These are phyloP conservation scores for Dipteronia dyeriana DNA, from an alignment of 345 rosid genomes.

Conservation along the genomic window DNA sequence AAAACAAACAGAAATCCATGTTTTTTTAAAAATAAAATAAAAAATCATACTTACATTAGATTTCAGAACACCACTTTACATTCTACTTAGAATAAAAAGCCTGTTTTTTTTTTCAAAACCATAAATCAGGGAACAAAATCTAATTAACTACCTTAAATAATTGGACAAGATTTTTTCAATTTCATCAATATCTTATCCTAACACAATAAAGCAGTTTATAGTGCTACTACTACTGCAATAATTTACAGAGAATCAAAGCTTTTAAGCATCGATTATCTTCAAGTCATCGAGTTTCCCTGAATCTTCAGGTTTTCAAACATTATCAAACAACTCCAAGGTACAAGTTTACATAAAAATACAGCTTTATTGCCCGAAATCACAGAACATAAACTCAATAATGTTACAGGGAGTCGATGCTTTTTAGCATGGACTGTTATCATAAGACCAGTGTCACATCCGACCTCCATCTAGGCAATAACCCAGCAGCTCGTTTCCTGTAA, in stretches of 20 bases:
- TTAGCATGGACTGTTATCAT: not conserved
- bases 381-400: not conserved
- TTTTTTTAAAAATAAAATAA: too few species aligned
- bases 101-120: too few species aligned
- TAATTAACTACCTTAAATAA: too few species aligned
- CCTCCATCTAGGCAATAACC: not conserved
- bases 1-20: too few species aligned
- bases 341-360: not conserved
- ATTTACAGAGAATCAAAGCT: conserved; percentile 1
- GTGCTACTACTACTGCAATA: not conserved
- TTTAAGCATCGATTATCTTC: not conserved
- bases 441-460: not conserved
- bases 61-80: not conserved
- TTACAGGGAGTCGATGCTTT: conserved; percentile 1
- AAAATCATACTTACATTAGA: not conserved
- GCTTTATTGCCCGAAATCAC: not conserved
- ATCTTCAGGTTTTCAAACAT: not conserved
- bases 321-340: not conserved
- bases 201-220: not conserved
- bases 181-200: too few species aligned
- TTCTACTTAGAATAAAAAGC: too few species aligned
- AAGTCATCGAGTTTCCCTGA: not conserved
- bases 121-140: too few species aligned
- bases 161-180: too few species aligned
- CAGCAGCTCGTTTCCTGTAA: conserved; percentile 9